phyloP scores from a whole-genome alignment of 1,284 basidiomycete species.

The Ganoderma lucidum region DNA sequence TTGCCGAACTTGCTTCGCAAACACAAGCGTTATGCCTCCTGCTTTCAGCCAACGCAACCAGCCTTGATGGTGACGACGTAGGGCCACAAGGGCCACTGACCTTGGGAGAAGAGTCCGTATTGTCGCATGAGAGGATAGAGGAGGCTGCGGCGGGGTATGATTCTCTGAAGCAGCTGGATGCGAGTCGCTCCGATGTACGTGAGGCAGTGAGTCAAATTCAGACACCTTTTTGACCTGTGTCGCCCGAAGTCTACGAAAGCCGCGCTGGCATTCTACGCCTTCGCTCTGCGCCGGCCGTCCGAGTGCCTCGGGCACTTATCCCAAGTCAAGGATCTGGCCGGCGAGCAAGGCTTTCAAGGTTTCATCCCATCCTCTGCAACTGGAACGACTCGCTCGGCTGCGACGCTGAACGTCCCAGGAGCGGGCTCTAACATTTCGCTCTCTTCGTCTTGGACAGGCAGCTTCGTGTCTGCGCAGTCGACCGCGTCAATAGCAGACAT shows the following conservation, averaged over 20 bases:
- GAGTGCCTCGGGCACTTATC: constrained; percentile 69
- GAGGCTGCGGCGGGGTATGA: constrained; percentile 63
- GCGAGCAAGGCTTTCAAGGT: constrained; percentile 57
- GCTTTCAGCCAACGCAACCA: constrained; percentile 53
- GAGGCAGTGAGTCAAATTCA: constrained; percentile 22
- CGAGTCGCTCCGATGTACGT: constrained; percentile 69
- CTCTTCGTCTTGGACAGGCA: constrained; percentile 55
- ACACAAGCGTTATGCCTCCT: constrained; percentile 71
- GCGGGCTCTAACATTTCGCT: constrained; percentile 50
- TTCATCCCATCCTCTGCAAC: constrained; percentile 57
- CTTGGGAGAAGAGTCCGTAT: constrained; percentile 61
- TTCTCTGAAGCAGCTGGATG: constrained; percentile 56
- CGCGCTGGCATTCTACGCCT: constrained; percentile 78
- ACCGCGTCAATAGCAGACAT: constrained; percentile 56
- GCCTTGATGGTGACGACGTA: constrained; percentile 52
- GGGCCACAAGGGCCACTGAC: constrained; percentile 49
- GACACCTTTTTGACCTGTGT: constrained; percentile 16
- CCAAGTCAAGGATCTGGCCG: constrained; percentile 60
- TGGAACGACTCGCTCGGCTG: constrained; percentile 51
- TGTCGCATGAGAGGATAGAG: constrained; percentile 60
- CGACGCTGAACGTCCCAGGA: constrained; percentile 47
- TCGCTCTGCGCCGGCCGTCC: constrained; percentile 71
- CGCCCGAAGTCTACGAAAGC: constrained; percentile 61
- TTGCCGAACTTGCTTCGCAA: constrained; percentile 73
- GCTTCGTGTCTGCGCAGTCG: constrained; percentile 52